phyloP scores from a whole-genome alignment of 352 stramenopile species.

The Pythium folliculosum region DNA sequence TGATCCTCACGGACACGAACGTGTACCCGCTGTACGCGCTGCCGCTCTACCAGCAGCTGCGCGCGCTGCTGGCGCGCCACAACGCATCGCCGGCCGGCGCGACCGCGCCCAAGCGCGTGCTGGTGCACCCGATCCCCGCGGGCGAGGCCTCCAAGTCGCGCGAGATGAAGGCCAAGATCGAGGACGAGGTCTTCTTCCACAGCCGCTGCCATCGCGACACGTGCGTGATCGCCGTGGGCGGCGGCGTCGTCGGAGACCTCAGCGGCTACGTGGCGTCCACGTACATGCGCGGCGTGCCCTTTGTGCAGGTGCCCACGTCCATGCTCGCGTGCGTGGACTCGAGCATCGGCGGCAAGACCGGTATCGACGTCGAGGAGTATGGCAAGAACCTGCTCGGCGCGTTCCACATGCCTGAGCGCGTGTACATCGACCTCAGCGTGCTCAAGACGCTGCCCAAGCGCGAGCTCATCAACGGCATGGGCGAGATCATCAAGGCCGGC shows the following conservation, averaged over 20 bases:
- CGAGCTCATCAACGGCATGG: conserved; percentile 95
- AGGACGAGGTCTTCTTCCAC: conserved; percentile 80
- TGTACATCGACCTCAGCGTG: conserved; percentile 95
- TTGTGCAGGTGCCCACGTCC: conserved; percentile 95
- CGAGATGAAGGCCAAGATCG: conserved; percentile 77
- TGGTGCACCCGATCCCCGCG: conserved; percentile 60
- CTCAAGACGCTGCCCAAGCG: conserved; percentile 95
- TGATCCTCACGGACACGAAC: conserved; percentile 83
- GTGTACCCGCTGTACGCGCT: conserved; percentile 73
- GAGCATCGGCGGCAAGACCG: conserved; percentile 98
- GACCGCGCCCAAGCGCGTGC: conserved; percentile 44
- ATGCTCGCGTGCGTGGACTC: conserved; percentile 99
- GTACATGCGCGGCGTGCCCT: conserved; percentile 93
- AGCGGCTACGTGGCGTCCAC: conserved; percentile 97
- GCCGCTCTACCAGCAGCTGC: conserved; percentile 50
- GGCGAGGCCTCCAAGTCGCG: conserved; percentile 81
- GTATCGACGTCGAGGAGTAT: conserved; percentile 93
- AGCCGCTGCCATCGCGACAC: conserved; percentile 84
- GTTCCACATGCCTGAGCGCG: conserved; percentile 97
- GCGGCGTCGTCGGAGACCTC: conserved; percentile 98
- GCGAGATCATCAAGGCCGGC: conserved; percentile 98
- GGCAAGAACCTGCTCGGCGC: conserved; percentile 98
- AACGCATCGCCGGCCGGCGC: conserved; percentile 21
- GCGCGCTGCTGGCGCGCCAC: conserved; percentile 31
- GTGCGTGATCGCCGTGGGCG: conserved; percentile 90